Conservation (phyloP, 2,329 filamentous ascomycete genomes). For the Fusarium mundagurra region DNA sequence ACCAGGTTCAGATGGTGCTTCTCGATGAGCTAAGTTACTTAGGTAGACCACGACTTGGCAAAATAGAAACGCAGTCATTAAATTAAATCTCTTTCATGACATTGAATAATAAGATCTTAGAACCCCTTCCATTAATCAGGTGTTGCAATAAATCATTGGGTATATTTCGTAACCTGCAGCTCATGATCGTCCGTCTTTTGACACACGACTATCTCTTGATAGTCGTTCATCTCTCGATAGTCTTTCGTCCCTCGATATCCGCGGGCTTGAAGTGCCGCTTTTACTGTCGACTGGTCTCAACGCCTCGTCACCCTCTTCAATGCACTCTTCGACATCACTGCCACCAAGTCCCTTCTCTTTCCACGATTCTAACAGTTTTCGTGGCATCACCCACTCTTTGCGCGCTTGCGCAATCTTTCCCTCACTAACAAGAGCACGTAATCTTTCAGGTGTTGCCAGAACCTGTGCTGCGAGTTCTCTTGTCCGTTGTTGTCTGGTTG, state of each 20-base stretch:
- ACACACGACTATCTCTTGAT: constrained; percentile 33
- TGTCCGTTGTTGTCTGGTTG: constrained; percentile 50
- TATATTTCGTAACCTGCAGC: constrained; percentile 32
- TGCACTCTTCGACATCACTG: constrained; percentile 61
- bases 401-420: constrained; percentile 71
- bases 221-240: constrained; percentile 29
- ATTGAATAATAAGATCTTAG: background rate
- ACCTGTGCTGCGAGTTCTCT: constrained; percentile 71
- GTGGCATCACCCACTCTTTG: constrained; percentile 64
- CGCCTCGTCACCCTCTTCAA: constrained; percentile 65
- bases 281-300: constrained; percentile 43
- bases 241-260: constrained; percentile 34
- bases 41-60: background rate
- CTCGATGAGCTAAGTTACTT: no score
- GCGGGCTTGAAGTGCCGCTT: constrained; percentile 29
- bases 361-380: constrained; percentile 63
- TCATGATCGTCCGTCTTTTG: constrained; percentile 30
- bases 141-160: constrained; percentile 25
- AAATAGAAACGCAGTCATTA: background rate
- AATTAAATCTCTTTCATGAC: background rate
- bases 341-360: constrained; percentile 64
- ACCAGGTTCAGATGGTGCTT: background rate
- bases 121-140: background rate
- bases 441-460: constrained; percentile 66
- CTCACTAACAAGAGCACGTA: constrained; percentile 66